A percentile compares a stretch with the other conserved stretches of the same genome.
These are phyloP conservation scores for Dactylonectria estremocensis DNA, from an alignment of 2,329 filamentous ascomycete genomes.

Conservation along the genomic window DNA sequence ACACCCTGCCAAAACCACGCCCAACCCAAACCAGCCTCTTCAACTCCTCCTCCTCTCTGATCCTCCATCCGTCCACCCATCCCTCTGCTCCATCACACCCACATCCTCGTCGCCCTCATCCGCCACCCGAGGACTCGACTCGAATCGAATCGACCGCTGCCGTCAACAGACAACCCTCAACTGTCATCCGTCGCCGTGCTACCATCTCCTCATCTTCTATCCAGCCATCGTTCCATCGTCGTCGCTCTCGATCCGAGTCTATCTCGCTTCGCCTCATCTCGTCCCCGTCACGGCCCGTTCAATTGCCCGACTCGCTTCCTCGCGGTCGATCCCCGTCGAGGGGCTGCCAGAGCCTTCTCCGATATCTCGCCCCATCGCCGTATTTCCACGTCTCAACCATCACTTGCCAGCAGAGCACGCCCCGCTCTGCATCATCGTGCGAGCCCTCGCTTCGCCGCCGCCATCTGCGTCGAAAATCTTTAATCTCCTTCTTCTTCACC, in stretches of 20 bases:
- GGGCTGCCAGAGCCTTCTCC: constrained; percentile 34
- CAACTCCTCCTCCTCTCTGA: constrained; percentile 20
- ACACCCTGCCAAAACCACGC: constrained; percentile 30
- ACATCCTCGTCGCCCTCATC: constrained; percentile 22
- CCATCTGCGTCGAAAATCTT: constrained; percentile 31
- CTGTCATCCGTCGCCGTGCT: constrained; percentile 10
- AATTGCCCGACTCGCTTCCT: constrained; percentile 29
- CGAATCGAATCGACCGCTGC: constrained; percentile 14
- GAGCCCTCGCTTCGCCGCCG: constrained; percentile 26
- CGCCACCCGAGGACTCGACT: constrained; percentile 4
- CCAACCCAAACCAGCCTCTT: constrained; percentile 31
- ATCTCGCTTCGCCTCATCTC: constrained; percentile 27
- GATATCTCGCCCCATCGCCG: constrained; percentile 23
- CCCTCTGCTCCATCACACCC: constrained; percentile 17
- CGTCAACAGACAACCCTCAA: background rate
- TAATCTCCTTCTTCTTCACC: constrained; percentile 25
- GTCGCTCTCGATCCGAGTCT: constrained; percentile 9
- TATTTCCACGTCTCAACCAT: constrained; percentile 6
- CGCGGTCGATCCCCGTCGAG: constrained; percentile 35
- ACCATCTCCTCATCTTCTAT: constrained; percentile 18
- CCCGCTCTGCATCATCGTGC: constrained; percentile 20
- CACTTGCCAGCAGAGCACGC: constrained; percentile 14
- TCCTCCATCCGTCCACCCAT: constrained; percentile 23
- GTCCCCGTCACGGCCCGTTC: constrained; percentile 18
- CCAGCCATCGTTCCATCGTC: constrained; percentile 8